Evolutionary conservation across 306 rosid genomes (phyloP).

Genomic region (Fragaria ananassa): DNA sequence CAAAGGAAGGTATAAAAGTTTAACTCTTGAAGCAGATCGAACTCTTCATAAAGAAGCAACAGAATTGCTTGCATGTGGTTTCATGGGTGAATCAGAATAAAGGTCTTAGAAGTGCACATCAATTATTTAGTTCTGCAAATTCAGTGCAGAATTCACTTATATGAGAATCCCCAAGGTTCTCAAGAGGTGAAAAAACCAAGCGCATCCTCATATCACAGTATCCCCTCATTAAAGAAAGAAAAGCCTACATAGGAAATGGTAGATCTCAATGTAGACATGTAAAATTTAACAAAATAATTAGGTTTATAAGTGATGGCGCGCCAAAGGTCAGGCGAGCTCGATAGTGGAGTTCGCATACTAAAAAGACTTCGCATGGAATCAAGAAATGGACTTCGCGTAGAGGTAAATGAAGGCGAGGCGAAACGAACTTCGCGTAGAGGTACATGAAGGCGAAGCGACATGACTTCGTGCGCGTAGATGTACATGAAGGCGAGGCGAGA

Average conservation of each 20-base stretch:
- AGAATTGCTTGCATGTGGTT: background rate
- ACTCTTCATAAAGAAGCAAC: background rate
- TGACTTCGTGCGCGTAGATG: too few species aligned
- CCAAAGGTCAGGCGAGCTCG: too few species aligned
- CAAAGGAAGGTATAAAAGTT: background rate
- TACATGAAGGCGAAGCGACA: too few species aligned
- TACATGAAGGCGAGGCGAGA: too few species aligned
- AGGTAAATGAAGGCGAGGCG: too few species aligned
- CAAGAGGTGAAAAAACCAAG: background rate
- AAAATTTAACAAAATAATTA: too few species aligned
- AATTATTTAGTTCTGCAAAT: background rate
- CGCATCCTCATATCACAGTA: background rate
- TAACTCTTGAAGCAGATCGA: background rate
- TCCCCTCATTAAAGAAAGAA: background rate
- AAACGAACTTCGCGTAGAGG: too few species aligned
- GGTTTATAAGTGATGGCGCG: too few species aligned
- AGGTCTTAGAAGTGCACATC: background rate
- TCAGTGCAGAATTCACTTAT: background rate
- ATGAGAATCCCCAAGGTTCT: background rate
- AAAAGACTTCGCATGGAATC: too few species aligned
- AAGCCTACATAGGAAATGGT: background rate
- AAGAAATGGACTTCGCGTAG: too few species aligned
- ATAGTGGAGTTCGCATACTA: too few species aligned
- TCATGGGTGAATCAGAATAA: background rate
- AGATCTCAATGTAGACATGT: too few species aligned